Conservation (phyloP, 345 rosid genomes). For the Eucalyptus albens region DNA sequence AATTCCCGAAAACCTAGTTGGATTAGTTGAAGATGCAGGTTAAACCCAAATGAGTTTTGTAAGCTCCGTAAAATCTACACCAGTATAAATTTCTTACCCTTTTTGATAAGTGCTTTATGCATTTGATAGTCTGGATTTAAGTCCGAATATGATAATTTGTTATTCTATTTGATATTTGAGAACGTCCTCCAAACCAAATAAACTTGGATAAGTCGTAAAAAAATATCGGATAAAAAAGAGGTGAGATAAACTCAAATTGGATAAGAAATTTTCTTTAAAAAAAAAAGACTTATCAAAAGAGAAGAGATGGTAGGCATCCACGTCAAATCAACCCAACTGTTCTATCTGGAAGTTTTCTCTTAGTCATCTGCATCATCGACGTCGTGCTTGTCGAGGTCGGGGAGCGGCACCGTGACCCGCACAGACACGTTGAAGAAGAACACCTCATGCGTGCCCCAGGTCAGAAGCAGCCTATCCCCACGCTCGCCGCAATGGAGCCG, state of each 20-base stretch:
- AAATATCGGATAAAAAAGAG: too few species aligned
- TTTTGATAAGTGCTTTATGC: too few species aligned
- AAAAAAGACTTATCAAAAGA: too few species aligned
- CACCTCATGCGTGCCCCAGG: not conserved
- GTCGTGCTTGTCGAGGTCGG: too few species aligned
- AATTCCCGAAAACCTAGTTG: not conserved
- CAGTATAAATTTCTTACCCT: too few species aligned
- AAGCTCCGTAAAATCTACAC: not conserved
- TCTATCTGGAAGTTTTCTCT: too few species aligned
- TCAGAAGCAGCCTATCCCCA: not conserved
- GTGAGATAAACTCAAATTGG: rapidly evolving
- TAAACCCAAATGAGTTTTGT: not conserved
- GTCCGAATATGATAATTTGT: rapidly evolving
- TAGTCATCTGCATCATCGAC: too few species aligned
- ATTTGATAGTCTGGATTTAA: too few species aligned
- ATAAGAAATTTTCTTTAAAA: too few species aligned
- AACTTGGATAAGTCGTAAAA: rapidly evolving
- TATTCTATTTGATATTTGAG: rapidly evolving
- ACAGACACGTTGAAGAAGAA: not conserved
- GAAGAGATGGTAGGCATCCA: too few species aligned
- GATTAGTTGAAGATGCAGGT: not conserved
- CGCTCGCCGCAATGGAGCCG: not conserved
- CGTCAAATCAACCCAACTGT: too few species aligned
- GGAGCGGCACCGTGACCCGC: not conserved
- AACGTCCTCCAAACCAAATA: rapidly evolving